Conservation (phyloP, 2,329 filamentous ascomycete genomes). For the Ilyonectria sp. region DNA sequence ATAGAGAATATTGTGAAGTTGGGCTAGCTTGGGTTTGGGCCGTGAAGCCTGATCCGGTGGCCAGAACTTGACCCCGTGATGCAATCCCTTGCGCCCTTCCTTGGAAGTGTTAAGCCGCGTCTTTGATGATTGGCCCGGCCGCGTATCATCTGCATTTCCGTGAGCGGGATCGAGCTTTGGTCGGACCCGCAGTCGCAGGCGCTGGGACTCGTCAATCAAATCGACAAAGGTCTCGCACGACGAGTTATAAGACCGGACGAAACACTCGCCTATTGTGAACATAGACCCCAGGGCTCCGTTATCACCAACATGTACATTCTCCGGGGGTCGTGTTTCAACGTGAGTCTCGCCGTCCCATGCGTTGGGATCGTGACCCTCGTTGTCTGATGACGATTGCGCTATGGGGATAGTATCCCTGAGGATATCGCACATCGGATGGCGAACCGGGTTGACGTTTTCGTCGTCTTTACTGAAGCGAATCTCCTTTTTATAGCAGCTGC, state of each 20-base stretch:
- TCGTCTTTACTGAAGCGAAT: conserved; percentile 59
- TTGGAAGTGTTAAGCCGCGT: background rate
- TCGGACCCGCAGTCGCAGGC: conserved; percentile 60
- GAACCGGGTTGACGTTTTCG: background rate
- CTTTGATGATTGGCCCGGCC: background rate
- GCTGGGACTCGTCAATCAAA: conserved; percentile 58
- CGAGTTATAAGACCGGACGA: conserved; percentile 69
- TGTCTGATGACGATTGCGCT: background rate
- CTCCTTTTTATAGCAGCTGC: conserved; percentile 76
- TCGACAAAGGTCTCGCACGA: conserved; percentile 71
- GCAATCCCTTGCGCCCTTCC: background rate
- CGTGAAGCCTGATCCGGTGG: conserved; percentile 34
- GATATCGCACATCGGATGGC: conserved; percentile 22
- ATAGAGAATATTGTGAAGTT: conserved; percentile 57
- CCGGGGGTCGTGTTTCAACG: conserved; percentile 28
- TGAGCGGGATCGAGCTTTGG: conserved; percentile 31
- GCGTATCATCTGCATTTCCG: background rate
- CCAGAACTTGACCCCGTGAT: conserved; percentile 40
- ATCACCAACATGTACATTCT: conserved; percentile 63
- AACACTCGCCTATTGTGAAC: conserved; percentile 68
- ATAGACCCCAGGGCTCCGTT: conserved; percentile 57
- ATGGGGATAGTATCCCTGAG: background rate
- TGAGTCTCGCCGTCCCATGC: conserved; percentile 55
- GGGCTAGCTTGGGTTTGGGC: conserved; percentile 26
- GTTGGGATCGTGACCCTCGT: conserved; percentile 7